Base-by-base conservation (phyloP, 2,329 filamentous ascomycete species). In the Aspergillus sergii region DNA sequence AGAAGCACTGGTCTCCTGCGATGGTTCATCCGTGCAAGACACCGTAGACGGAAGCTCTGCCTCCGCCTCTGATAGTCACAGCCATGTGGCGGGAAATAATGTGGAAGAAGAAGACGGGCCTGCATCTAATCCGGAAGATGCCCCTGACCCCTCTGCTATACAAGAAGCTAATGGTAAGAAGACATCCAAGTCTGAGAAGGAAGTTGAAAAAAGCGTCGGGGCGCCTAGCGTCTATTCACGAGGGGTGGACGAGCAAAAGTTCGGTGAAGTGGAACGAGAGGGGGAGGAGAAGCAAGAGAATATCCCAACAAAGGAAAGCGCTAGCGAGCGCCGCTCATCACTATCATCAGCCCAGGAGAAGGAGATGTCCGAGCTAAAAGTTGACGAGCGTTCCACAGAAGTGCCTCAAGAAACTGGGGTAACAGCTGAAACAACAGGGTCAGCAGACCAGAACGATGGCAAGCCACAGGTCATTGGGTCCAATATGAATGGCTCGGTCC, bases 1-100 rank as follows among this genome's bases (percentile, higher is more conserved):
- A 32, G 81, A 84, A 64, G 75, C 75, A 7, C 66, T 80, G 16
- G 72, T 74, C 14, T 60, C 61, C 53, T 59, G 62, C 16, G 61
- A 63, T 53, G 65, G 67, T 21, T 72, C 72, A 2, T 77, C 75
- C 7, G 64, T 71, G 9, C 56, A 68, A 54, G 73, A 70, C 23
- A 60, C 72, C 48, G 54, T 66, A 23, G 73, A 77, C 56, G 71
- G 74, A 41, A 60, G 66, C 21, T 65, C 62, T 41, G 68, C 66
- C 11, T 45, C 66, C 28, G 63, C 60, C 21, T 69, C 69, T 11
- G 65, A 68, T 10, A 63, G 64, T 14, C 61, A 66, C 5, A 72
- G 64, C 45, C 46, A 70, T 45, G 54, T 61, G 11, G 30, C 34
- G 2, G 46, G 57, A 3, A 62, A 53, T 32, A 54, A 45, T 51